Base-by-base conservation (phyloP, 2,329 filamentous ascomycete genomes). In the Bimuria novae-zelandiae region DNA sequence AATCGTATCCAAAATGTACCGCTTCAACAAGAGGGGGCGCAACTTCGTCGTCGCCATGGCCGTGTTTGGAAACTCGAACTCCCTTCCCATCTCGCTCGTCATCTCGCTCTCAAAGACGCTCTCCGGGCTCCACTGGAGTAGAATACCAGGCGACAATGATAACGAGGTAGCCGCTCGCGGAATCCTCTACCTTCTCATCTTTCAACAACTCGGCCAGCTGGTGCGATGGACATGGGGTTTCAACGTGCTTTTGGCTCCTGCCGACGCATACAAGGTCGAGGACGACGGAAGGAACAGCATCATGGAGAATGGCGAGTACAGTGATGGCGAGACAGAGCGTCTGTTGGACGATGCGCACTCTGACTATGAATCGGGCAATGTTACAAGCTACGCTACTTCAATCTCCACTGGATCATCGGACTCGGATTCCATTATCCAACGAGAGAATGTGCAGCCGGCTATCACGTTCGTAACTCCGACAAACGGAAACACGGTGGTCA, bases 181-280 rank as follows among this genome's bases (percentile, higher is more conserved):
- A 54, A 97, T 99, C 56, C 79, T 99, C 0, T 99, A 99, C 69
- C 82, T 99, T 10, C 82, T 99, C 56, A 95, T 99, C 62, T 99
- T 99, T 77, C 94, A 99, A 76, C 94, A 99, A 73, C 84, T 99
- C 3, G 94, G 94, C 19, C 94, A 99, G 75, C 80, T 97, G 22
- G 87, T 99, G 17, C 85, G 94, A 54, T 99, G 94, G 94, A 97
- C 90, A 58, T 99, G 94, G 94, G 94, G 94, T 10, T 97, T 96
- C 74, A 92, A 96, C 65, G 87, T 97, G 32, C 80, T 99, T 16
- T 80, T 99, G n/a, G 92, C 92, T 16, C 91, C 93, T 16, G 89
- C 90, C 61, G 85, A 88, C 43, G 84, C 83, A 57, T 90, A 90
- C 65, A 79, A 82, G 11, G 85, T 89, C 48, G 87, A 89, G 53